Evolutionary conservation across 208 protist species (phyloP), one percentile per base, ranked within the genome.

Genomic region (Leishmania tarentolae): DNA sequence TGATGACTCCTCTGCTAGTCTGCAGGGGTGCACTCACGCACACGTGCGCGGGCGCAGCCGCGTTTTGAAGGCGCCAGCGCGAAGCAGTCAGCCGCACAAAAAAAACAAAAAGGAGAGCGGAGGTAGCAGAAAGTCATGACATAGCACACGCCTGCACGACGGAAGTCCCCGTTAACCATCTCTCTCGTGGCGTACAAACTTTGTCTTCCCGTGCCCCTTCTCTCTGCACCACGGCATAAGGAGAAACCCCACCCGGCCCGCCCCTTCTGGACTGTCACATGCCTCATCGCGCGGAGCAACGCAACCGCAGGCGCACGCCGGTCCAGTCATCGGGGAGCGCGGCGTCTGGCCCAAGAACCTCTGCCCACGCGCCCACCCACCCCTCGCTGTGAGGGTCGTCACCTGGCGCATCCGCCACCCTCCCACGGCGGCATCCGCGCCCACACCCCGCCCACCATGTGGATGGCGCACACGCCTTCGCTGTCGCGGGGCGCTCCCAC

Each of bases 1-100:
- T 95, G 24, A 40, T 37, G 52, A 21, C 44, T 50, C 11, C 69
- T 6, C 42, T n/a, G 35, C 40, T 69, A 8, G 46, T 42, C 8
- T 28, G 66, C 47, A 4, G 5, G 17, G 28, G 19, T 69, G 65
- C 19, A 15, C 65, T 44, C 37, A 44, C 15, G 65, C 17, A 42
- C 37, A 44, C 37, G 7, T 68, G 63, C 8, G 35, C 63, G 21
- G 13, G 31, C 24, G 35, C 31, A n/a, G 13, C 15, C 31, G 24
- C 63, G 15, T n/a, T 68, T 42, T 17, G n/a, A 68, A n/a, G 35
- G 21, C 15, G 57, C 7, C 35, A 21, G 28, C 9, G 57, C 28
- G 11, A 3, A 35, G 28, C 31, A 35, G 57, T 6, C 57, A 63
- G 8, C 28, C n/a, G 28, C 13, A 53, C 28, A 63, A 31, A 13